A percentile compares a stretch with the other conserved stretches of the same genome.
Evolutionary conservation across 352 stramenopile species (phyloP).

Genomic region (Bremia lactucae): DNA sequence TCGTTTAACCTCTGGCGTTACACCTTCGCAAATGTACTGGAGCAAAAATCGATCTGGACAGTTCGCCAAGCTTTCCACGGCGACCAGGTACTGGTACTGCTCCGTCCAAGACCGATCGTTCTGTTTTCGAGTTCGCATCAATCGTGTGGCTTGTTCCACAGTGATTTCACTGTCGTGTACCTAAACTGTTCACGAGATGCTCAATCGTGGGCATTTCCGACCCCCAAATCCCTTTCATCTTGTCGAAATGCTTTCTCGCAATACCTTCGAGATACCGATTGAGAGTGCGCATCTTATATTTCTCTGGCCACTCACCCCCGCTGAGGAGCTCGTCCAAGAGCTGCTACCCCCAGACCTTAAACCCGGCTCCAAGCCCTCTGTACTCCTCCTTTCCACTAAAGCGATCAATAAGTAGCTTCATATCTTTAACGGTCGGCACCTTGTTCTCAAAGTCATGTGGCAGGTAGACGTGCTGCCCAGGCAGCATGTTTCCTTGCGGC

Average conservation of each 20-base stretch:
- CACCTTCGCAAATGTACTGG: slow-evolving; percentile 1
- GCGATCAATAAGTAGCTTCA: slow-evolving; percentile 1
- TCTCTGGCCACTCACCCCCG: neutral
- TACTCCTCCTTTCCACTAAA: neutral
- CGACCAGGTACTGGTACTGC: slow-evolving; percentile 1
- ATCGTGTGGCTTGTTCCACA: neutral
- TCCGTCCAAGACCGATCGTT: neutral
- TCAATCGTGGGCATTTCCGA: neutral
- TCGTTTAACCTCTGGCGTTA: neutral
- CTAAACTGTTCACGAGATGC: neutral
- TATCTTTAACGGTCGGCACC: neutral
- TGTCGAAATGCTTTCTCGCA: neutral
- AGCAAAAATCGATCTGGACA: neutral
- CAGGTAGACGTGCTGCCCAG: neutral
- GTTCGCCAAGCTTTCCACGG: neutral
- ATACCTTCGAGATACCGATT: neutral
- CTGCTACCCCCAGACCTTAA: neutral
- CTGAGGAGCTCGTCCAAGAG: neutral
- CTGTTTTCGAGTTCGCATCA: neutral
- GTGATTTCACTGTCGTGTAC: slow-evolving; percentile 3
- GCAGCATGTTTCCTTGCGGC: no score
- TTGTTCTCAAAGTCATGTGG: neutral
- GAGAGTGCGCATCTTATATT: neutral
- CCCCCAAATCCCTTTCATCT: neutral
- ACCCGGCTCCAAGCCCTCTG: neutral